Evolutionary conservation across 345 rosid species (phyloP).

Genomic region (Gynandropsis gynandra): DNA sequence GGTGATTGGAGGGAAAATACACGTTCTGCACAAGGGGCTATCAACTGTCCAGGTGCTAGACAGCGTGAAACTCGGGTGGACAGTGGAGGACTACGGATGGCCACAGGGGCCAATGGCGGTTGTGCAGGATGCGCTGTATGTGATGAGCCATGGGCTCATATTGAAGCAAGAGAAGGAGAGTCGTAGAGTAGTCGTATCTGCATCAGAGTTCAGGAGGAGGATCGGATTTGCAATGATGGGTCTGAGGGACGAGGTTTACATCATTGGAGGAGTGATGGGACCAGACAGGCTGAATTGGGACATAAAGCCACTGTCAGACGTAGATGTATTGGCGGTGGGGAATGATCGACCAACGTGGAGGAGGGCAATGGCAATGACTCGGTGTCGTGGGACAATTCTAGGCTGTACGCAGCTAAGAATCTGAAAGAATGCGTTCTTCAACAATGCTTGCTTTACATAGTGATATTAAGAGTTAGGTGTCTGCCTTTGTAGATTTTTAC

Average conservation of each 20-base stretch:
- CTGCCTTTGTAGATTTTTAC: too few relatives aligned
- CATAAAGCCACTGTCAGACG: constrained; percentile 63
- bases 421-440: too few relatives aligned
- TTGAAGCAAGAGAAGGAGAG: constrained; percentile 45
- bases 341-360: constrained; percentile 75
- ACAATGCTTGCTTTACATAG: too few relatives aligned
- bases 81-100: constrained; percentile 70
- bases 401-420: constrained; percentile 80
- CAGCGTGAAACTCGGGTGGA: constrained; percentile 51
- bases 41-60: constrained; percentile 84
- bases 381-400: constrained; percentile 73
- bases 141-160: constrained; percentile 63
- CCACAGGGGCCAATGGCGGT: constrained; percentile 90
- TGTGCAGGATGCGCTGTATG: constrained; percentile 52
- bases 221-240: constrained; percentile 78
- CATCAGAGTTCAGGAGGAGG: constrained; percentile 78
- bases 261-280: constrained; percentile 89
- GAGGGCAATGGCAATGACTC: constrained; percentile 68
- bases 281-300: constrained; percentile 78
- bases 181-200: constrained; percentile 53
- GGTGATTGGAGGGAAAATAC: constrained; percentile 59
- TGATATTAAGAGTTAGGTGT: too few relatives aligned
- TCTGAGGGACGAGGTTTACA: constrained; percentile 58
- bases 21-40: constrained; percentile 80
- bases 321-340: constrained; percentile 50